Conservation (phyloP, 441 rosid genomes). For the Sinapis alba region DNA sequence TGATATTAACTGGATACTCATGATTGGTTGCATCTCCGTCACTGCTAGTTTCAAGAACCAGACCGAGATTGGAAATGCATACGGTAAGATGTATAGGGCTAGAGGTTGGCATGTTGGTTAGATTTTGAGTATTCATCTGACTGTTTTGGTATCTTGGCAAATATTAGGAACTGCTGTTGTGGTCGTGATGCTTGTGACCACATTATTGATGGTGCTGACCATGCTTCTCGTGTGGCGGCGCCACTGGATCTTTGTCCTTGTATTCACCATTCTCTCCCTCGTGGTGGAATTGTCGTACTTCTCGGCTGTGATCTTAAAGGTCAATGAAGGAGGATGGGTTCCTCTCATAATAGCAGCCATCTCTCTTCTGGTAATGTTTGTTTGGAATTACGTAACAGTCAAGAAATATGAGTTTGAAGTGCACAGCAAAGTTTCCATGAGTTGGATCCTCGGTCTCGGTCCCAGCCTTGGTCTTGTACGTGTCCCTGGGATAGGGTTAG, state of each 20-base stretch:
- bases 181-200: slow-evolving; percentile 85
- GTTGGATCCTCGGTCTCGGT: slow-evolving; percentile 93
- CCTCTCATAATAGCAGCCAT: slow-evolving; percentile 82
- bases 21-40: slow-evolving; percentile 89
- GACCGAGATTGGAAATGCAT: slow-evolving; percentile 95
- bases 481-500: slow-evolving; percentile 91
- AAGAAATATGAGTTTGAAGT: slow-evolving; percentile 89
- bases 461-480: slow-evolving; percentile 93
- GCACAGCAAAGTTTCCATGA: slow-evolving; percentile 93
- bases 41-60: slow-evolving; percentile 89
- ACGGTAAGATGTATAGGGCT: slow-evolving; percentile 46
- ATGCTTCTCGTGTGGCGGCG: slow-evolving; percentile 92
- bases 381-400: slow-evolving; percentile 89
- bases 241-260: slow-evolving; percentile 81
- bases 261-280: slow-evolving; percentile 70
- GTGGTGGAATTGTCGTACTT: slow-evolving; percentile 73
- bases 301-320: slow-evolving; percentile 79
- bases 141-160: slow-evolving; percentile 13
- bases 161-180: slow-evolving; percentile 88
- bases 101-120: slow-evolving; percentile 22
- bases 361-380: slow-evolving; percentile 69
- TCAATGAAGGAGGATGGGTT: slow-evolving; percentile 95
- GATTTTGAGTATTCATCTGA: not conserved
- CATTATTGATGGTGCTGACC: slow-evolving; percentile 72
- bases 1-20: slow-evolving; percentile 94